Conservation (phyloP, 2,329 filamentous ascomycete species). For the Scedosporium boydii region DNA sequence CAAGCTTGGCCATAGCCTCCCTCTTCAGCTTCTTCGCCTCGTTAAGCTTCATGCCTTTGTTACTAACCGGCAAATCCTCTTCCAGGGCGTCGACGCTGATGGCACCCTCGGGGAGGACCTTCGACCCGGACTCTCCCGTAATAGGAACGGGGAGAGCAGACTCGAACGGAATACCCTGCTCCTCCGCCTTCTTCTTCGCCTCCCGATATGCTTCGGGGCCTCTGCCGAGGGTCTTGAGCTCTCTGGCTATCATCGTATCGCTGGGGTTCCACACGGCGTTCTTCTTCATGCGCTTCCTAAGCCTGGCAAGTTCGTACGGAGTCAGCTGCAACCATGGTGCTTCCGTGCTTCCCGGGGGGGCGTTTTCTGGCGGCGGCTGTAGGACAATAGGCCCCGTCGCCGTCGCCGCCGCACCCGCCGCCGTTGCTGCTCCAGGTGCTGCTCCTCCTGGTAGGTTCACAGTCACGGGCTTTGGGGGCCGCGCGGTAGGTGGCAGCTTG, state of each 20-base stretch:
- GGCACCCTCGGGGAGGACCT: conserved; percentile 48
- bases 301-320: conserved; percentile 53
- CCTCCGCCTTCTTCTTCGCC: conserved; percentile 56
- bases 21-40: conserved; percentile 67
- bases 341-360: conserved; percentile 46
- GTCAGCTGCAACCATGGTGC: conserved; percentile 59
- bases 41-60: conserved; percentile 69
- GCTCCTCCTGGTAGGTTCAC: conserved; percentile 27
- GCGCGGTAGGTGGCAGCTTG: conserved; percentile 8
- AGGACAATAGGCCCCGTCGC: conserved; percentile 33
- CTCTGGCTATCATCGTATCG: conserved; percentile 75
- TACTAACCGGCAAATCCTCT: conserved; percentile 56
- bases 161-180: conserved; percentile 52
- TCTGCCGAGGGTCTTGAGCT: conserved; percentile 62
- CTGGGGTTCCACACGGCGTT: conserved; percentile 79
- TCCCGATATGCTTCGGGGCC: conserved; percentile 52
- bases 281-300: conserved; percentile 85
- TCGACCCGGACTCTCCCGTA: conserved; percentile 40
- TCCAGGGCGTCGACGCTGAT: conserved; percentile 47
- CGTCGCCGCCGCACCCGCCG: conserved; percentile 5
- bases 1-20: conserved; percentile 52
- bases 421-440: conserved; percentile 2
- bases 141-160: conserved; percentile 16
- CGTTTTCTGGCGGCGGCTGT: conserved; percentile 50
- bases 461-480: conserved; percentile 17